Evolutionary conservation across 768 basidiomycete genomes (phyloP), one percentile per base, ranked within the genome.

Genomic region (Terana coerulea): DNA sequence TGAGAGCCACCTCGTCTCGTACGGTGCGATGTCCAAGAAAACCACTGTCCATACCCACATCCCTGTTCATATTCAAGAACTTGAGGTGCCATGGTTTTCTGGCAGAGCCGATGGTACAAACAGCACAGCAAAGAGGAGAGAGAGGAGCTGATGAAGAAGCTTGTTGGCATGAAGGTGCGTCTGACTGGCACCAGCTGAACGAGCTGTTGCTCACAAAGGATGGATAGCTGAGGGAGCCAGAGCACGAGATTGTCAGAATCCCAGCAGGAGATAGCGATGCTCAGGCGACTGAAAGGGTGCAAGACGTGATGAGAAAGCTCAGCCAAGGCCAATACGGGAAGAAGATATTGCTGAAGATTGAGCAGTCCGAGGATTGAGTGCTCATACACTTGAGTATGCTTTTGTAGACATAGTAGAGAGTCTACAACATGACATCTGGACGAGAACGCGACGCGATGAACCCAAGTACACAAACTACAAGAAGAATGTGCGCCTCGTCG

Each of bases 11-110:
- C 75, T 93, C 11, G 84, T 93, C 7, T 90, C 92, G 0, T 95
- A 94, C 49, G 92, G 92, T 25, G 91, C 88, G 5, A 94, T 95
- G 91, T 87, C 91, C 1, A 91, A 87, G 63, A 76, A n/a, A 85
- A 47, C 89, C 91, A 0, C 66, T 95, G 15, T 77, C 81, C 1
- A 64, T 95, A 19, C 87, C 92, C 1, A 84, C 88, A 0, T 86
- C 87, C 0, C 70, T 83, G 19, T 85, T 90, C 68, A 91, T 95
- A 53, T 95, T 95, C 75, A 90, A 84, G 56, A 87, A 90, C 64
- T 71, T 94, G 56, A 84, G 77, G 0, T 75, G 76, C 21, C 84
- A 80, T 44, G 91, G 89, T 5, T 91, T n/a, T 85, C 66, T 91
- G 89, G 88, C 85, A 88, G 64, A 80, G 72, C 46, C 74, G 76